Evolutionary conservation across 768 basidiomycete species (phyloP), one percentile per base, ranked within the genome.

Genomic region (Mycena amicta): DNA sequence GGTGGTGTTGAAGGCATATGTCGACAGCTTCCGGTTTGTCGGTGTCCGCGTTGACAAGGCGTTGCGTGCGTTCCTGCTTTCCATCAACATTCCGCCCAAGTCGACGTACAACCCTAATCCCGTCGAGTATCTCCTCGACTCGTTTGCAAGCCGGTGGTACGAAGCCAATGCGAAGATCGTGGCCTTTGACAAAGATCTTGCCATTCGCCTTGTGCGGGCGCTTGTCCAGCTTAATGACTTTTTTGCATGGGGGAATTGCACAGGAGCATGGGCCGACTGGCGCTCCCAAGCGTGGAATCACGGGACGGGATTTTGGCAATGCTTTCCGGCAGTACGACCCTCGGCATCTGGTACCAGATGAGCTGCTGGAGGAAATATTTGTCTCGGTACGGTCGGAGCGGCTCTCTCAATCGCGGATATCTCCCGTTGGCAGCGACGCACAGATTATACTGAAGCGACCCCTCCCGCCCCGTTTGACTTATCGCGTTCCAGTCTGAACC

Each of bases 191-290:
- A 89, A 85, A 72, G 91, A 93, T 67, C 78, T 92, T 61, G 88
- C 91, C 15, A 76, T 83, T 62, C 85, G 85, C 49, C 84, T 96
- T 46, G 88, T 92, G 33, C 83, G 88, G 53, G 87, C 92, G 3
- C 83, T 95, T 61, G 85, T 90, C 50, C 91, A 95, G 68, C 82
- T 99, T 55, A 96, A 97, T 69, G 93, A 95, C 47, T 83, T 89
- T n/a, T 22, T 74, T 98, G 49, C 92, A 98, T 66, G 88, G 84
- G 6, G 82, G 80, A n/a, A 82, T 91, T 58, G 78, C 86, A 15
- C 80, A 84, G 57, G 82, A 85, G 52, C 77, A 84, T 45, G 84
- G 89, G 37, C 72, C 77, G 27, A 82, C 83, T 18, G 78, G 78
- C 39, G 78, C 81, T 59, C 77, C 82, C 2, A 77, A 77, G 65